Conservation (phyloP, 2,329 filamentous ascomycete species). For the Gliomastix tumulicola region DNA sequence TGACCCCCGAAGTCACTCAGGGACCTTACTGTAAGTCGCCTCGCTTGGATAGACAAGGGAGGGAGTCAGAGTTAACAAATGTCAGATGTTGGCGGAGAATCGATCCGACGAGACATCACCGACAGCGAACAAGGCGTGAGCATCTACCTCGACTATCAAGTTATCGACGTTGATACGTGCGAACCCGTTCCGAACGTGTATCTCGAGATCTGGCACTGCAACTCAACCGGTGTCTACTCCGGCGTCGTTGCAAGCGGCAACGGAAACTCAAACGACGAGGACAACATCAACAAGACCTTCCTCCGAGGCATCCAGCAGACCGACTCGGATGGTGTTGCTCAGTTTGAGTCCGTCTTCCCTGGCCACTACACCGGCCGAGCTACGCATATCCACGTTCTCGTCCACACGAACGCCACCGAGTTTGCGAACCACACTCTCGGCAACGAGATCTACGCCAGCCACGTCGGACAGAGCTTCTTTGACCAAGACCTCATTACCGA, state of each 20-base stretch:
- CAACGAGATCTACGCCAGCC: conserved; percentile 34
- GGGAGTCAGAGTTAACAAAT: background rate
- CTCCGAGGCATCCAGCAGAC: conserved; percentile 30
- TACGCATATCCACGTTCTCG: conserved; percentile 37
- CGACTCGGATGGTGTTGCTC: conserved; percentile 30
- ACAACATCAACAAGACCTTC: conserved; percentile 22
- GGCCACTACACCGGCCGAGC: conserved; percentile 37
- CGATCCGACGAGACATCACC: conserved; percentile 25
- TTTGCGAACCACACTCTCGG: conserved; percentile 24
- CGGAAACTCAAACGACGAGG: conserved; percentile 32
- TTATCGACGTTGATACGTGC: conserved; percentile 34
- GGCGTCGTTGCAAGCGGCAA: conserved; percentile 27
- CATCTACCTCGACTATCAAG: conserved; percentile 32
- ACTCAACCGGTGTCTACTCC: conserved; percentile 36
- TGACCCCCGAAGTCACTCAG: conserved; percentile 42
- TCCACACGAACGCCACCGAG: conserved; percentile 27
- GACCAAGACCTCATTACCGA: conserved; percentile 47
- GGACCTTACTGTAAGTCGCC: conserved; percentile 33
- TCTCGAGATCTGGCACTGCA: conserved; percentile 37
- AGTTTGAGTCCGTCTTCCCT: conserved; percentile 34
- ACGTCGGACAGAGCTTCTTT: conserved; percentile 60
- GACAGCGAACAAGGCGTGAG: conserved; percentile 32
- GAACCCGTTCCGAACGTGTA: conserved; percentile 27
- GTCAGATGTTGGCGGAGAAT: conserved; percentile 20
- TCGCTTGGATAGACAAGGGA: background rate